phyloP scores from a whole-genome alignment of 2,329 filamentous ascomycete species.

The Phyllosticta ampelicida region DNA sequence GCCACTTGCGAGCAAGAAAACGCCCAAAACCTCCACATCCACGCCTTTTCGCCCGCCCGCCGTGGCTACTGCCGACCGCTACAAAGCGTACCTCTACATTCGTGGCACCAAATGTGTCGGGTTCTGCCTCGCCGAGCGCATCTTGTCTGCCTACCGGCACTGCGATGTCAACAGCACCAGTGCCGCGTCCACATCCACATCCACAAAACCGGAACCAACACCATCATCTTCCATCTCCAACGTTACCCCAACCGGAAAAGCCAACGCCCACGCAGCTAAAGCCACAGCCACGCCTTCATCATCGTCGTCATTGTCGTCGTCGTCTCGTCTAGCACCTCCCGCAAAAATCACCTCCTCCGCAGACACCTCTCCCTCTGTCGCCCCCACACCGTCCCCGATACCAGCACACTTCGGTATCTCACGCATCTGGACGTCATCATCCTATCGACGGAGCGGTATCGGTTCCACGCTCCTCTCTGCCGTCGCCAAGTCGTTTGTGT shows the following conservation, averaged over 20 bases:
- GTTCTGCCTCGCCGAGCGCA: slow-evolving; percentile 50
- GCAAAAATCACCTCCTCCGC: too few species aligned
- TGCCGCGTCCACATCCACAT: not conserved
- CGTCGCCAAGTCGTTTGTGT: slow-evolving; percentile 15
- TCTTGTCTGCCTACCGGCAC: slow-evolving; percentile 46
- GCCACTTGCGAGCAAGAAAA: not conserved
- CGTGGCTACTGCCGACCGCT: slow-evolving; percentile 32
- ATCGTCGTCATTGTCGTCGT: too few species aligned
- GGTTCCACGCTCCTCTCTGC: slow-evolving; percentile 48
- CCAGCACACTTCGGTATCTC: slow-evolving; percentile 52
- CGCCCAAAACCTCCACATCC: not conserved
- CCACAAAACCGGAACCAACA: not conserved
- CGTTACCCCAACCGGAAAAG: too few species aligned
- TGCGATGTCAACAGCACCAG: slow-evolving; percentile 46
- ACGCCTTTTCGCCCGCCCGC: not conserved
- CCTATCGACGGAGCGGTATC: slow-evolving; percentile 46
- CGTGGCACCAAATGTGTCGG: slow-evolving; percentile 52
- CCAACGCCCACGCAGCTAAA: too few species aligned
- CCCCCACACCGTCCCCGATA: slow-evolving; percentile 33
- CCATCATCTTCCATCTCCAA: not conserved
- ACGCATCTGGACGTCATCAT: slow-evolving; percentile 52
- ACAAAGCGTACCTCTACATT: slow-evolving; percentile 52
- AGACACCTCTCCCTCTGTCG: slow-evolving; percentile 24
- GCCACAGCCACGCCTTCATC: not conserved
- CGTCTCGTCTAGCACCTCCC: too few species aligned